Evolutionary conservation across 2,329 filamentous ascomycete species (phyloP), one percentile per base, ranked within the genome.

Genomic region (Gremmenia infestans): DNA sequence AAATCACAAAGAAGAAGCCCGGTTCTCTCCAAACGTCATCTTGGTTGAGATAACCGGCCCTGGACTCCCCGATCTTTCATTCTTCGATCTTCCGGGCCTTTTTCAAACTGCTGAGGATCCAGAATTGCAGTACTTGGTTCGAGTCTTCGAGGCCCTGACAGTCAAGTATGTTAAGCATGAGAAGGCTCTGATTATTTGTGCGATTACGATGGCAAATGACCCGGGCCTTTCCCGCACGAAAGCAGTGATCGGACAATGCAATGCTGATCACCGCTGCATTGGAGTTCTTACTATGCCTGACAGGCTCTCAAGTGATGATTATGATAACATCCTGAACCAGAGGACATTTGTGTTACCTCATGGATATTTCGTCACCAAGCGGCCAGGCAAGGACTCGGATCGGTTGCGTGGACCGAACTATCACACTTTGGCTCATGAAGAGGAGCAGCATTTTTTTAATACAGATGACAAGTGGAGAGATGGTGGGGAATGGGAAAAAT

Each of bases 271-370:
- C 3, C 77, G 86, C 1, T 88, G 85, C 1, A 77, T 89, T 52
- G 89, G 89, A 0, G 88, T 96, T 0, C 77, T 96, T 15, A 96
- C 91, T 0, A 96, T 96, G 65, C 91, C 91, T 0, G 92, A 96
- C 79, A 88, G 0, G 72, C 91, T 0, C 79, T 83, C 72, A 0
- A 73, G 81, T 0, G 72, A 76, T 0, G 83, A 86, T 54, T 89
- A 88, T 80, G 67, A 81, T 0, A 73, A 79, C 0, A 86, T 91
- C 54, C 76, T 96, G 4, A 73, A 76, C 0, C 82, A 83, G 0
- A 67, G 81, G n/a, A 52, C 55, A 3, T 89, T 89, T 57, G 66
- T 69, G 0, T 80, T 92, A 0, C 86, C 85, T 0, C 78, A 89
- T n/a, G 88, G 88, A 0, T 96, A 93, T 66, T 95, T 86, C 59